phyloP scores from a whole-genome alignment of 257 asterid genomes.

The Solanum gracilifrons region DNA sequence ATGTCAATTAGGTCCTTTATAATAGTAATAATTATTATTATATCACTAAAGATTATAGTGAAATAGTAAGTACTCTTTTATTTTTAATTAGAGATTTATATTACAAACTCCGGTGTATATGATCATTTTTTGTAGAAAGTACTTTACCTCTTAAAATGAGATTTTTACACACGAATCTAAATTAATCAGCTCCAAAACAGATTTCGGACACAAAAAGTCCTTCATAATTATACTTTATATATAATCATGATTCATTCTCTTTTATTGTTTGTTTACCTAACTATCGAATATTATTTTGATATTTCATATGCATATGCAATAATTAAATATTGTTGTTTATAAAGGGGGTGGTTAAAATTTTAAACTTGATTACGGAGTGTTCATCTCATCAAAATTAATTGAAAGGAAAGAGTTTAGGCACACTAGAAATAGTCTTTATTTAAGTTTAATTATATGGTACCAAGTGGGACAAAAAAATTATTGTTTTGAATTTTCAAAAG shows the following conservation, averaged over 20 bases:
- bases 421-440: background rate
- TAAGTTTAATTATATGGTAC: background rate
- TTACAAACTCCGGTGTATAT: no score
- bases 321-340: background rate
- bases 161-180: background rate
- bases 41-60: background rate
- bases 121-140: background rate
- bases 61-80: background rate
- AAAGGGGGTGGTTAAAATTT: background rate
- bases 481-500: background rate
- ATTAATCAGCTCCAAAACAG: background rate
- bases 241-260: background rate
- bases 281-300: background rate
- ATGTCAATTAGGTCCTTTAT: background rate
- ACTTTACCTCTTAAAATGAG: background rate
- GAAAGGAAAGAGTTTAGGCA: background rate
- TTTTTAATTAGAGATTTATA: background rate
- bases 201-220: background rate
- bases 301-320: background rate
- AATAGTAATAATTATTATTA: background rate
- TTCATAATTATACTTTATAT: background rate
- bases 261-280: background rate
- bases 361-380: background rate
- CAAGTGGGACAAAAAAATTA: background rate
- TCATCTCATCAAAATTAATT: background rate